Evolutionary conservation across 345 rosid genomes (phyloP).

Genomic region (Xanthoceras sorbifolium): DNA sequence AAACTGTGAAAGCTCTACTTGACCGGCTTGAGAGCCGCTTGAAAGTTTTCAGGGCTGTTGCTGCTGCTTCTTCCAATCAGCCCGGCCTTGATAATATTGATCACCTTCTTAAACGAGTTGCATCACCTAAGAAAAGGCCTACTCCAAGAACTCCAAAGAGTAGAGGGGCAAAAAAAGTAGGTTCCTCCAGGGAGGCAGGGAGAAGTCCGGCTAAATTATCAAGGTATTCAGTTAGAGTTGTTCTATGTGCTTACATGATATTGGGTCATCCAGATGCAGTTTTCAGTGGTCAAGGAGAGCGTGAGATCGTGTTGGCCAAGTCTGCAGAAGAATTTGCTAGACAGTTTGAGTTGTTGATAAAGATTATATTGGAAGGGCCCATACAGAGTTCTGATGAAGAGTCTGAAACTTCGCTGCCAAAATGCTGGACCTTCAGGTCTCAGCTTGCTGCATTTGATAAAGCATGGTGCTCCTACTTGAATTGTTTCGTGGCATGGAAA

Average conservation of each 20-base stretch:
- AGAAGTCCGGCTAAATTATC: conserved; percentile 46
- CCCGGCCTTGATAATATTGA: conserved; percentile 66
- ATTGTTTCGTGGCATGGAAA: conserved; percentile 94
- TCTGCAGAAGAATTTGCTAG: conserved; percentile 65
- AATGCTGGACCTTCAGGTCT: conserved; percentile 63
- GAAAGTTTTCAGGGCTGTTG: conserved; percentile 53
- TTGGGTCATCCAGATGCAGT: conserved; percentile 97
- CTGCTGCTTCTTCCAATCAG: conserved; percentile 22
- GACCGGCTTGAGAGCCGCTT: conserved; percentile 83
- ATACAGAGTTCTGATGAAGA: conserved; percentile 58
- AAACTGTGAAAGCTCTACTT: conserved; percentile 60
- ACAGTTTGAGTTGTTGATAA: conserved; percentile 74
- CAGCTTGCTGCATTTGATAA: conserved; percentile 83
- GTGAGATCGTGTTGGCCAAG: conserved; percentile 67
- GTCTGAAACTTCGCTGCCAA: conserved; percentile 38
- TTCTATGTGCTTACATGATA: conserved; percentile 95
- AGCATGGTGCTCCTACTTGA: conserved; percentile 85
- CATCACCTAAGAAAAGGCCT: conserved; percentile 63
- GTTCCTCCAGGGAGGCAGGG: conserved; percentile 37
- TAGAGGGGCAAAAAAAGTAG: conserved; percentile 56
- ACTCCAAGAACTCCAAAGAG: conserved; percentile 45
- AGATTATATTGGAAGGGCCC: conserved; percentile 75
- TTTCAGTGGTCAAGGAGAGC: conserved; percentile 85
- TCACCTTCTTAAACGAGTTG: conserved; percentile 88
- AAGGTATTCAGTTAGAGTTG: conserved; percentile 87